Evolutionary conservation across 257 asterid species (phyloP).

Genomic region (Forsythia suspensa): DNA sequence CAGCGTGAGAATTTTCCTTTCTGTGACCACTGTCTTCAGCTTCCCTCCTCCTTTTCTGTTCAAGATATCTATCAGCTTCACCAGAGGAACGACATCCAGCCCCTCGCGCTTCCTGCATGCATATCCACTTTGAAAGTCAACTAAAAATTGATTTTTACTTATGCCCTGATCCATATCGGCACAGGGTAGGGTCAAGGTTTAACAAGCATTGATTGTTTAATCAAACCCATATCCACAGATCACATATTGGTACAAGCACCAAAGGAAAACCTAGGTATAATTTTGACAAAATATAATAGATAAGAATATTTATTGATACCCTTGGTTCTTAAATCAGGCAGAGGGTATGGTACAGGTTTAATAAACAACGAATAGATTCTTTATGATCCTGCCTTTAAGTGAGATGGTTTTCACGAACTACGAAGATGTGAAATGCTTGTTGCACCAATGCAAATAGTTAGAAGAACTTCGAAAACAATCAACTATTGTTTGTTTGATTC

Average conservation of each 20-base stretch:
- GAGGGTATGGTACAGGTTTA: background rate
- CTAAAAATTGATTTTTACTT: background rate
- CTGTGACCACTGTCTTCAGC: conserved; percentile 45
- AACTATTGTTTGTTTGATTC: background rate
- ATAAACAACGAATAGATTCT: background rate
- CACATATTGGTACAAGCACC: background rate
- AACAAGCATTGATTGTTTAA: too few species aligned
- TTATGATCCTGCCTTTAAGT: background rate
- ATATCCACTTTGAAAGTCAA: conserved; percentile 10
- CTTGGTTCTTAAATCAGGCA: background rate
- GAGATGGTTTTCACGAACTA: background rate
- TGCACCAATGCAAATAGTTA: background rate
- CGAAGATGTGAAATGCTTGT: background rate
- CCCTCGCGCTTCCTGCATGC: conserved; percentile 82
- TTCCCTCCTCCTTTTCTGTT: conserved; percentile 55
- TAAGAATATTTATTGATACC: background rate
- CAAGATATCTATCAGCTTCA: conserved; percentile 70
- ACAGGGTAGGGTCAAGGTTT: too few species aligned
- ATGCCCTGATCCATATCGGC: background rate
- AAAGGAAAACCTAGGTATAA: background rate
- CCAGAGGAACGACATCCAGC: conserved; percentile 71
- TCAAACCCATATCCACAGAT: background rate
- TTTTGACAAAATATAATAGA: background rate
- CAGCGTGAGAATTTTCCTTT: conserved; percentile 56
- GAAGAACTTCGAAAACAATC: background rate